Evolutionary conservation across 2,329 filamentous ascomycete genomes (phyloP).

Genomic region (Trichoderma sp.): DNA sequence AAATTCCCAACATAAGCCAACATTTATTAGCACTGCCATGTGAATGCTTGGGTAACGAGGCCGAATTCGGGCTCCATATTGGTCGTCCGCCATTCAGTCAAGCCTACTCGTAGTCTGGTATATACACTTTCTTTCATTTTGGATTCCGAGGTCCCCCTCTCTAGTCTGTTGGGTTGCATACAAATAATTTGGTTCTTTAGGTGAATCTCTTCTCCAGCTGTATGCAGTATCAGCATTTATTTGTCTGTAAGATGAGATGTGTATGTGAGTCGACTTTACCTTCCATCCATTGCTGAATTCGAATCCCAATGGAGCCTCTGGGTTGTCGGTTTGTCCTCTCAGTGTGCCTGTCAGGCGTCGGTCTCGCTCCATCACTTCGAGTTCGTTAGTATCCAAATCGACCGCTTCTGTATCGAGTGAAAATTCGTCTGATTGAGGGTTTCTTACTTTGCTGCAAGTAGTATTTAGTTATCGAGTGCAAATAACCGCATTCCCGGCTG

Average conservation of each 20-base stretch:
- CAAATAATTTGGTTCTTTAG: constrained; percentile 31
- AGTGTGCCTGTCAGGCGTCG: constrained; percentile 57
- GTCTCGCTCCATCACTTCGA: constrained; percentile 63
- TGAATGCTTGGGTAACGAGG: not conserved
- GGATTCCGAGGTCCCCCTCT: not conserved
- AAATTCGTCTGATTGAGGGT: not conserved
- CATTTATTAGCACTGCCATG: not conserved
- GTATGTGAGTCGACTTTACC: constrained; percentile 41
- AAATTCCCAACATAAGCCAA: not conserved
- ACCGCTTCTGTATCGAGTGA: not conserved
- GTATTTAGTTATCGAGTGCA: constrained; percentile 29
- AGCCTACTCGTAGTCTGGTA: not conserved
- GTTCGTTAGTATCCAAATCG: not conserved
- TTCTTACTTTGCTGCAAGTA: constrained; percentile 51
- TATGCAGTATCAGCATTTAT: constrained; percentile 3
- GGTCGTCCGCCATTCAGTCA: not conserved
- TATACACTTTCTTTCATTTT: constrained; percentile 21
- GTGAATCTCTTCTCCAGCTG: constrained; percentile 55
- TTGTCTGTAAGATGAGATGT: not conserved
- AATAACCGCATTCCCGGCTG: not conserved
- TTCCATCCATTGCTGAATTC: constrained; percentile 64
- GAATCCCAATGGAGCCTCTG: constrained; percentile 56
- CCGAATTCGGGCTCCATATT: constrained; percentile 22
- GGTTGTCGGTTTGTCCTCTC: constrained; percentile 56
- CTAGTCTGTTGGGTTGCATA: constrained; percentile 16